A percentile compares a stretch with the other conserved stretches of the same genome.
Conservation (phyloP, 805 yeast species). For the Ogataea polymorpha region DNA sequence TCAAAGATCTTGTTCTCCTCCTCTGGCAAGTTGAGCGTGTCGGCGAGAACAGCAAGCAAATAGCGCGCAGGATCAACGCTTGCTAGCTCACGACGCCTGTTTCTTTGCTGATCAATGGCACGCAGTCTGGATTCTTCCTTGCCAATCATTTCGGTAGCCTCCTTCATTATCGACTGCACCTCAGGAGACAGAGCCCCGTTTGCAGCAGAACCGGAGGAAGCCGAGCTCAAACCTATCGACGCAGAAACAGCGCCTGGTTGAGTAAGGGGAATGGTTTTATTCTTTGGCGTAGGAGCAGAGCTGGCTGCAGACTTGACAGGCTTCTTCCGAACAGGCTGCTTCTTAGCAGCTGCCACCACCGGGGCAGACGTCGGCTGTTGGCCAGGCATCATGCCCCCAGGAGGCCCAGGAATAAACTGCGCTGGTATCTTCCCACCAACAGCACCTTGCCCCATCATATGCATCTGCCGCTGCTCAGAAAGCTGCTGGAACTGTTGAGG, state of each 20-base stretch:
- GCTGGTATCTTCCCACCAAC: slow-evolving; percentile 14
- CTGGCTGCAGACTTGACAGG: slow-evolving; percentile 13
- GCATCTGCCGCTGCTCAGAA: slow-evolving; percentile 24
- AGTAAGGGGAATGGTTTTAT: slow-evolving; percentile 15
- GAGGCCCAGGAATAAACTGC: slow-evolving; percentile 15
- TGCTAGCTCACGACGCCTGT: slow-evolving; percentile 45
- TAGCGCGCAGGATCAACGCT: slow-evolving; percentile 45
- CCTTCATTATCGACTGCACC: slow-evolving; percentile 30
- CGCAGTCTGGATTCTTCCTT: slow-evolving; percentile 29
- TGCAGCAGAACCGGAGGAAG: slow-evolving; percentile 5
- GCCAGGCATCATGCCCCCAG: slow-evolving; percentile 12
- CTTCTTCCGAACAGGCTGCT: slow-evolving; percentile 25
- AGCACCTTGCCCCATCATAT: slow-evolving; percentile 11
- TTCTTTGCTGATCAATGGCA: slow-evolving; percentile 39
- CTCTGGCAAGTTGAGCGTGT: slow-evolving; percentile 45
- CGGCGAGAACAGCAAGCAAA: slow-evolving; percentile 49
- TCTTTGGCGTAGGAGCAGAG: slow-evolving; percentile 16
- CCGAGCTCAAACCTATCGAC: slow-evolving; percentile 6
- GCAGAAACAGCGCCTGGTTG: slow-evolving; percentile 11
- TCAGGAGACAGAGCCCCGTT: slow-evolving; percentile 25
- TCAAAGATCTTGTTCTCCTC: slow-evolving; percentile 32
- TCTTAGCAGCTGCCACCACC: slow-evolving; percentile 17
- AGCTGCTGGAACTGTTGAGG: slow-evolving; percentile 27
- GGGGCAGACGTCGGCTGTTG: slow-evolving; percentile 15
- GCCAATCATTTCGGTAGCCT: slow-evolving; percentile 28